Evolutionary conservation across 768 basidiomycete genomes (phyloP), one percentile per base, ranked within the genome.

Genomic region (Suillus decipiens): DNA sequence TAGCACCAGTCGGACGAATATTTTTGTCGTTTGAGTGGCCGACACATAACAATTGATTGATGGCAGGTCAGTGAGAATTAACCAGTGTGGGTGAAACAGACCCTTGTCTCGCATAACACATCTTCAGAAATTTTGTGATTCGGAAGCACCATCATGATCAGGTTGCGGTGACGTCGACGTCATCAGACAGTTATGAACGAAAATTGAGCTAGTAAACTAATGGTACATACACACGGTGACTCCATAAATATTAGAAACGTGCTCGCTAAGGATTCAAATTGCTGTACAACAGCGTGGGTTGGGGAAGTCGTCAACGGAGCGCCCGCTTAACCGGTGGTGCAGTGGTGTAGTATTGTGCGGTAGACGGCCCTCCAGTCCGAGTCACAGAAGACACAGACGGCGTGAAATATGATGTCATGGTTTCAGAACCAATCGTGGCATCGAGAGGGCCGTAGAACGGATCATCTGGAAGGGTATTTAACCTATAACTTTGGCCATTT

Each of bases 311-410:
- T 56, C 55, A 24, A 39, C 55, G 55, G 55, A 55, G 36, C 54
- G 54, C 54, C 54, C 36, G 34, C n/a, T 22, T 55, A 37, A 56
- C 24, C 14, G 22, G 15, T 37, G 31, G 31, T 51, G 31, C 31
- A 51, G 17, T 19, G 15, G 36, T 37, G 36, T 8, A 37, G 37
- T 37, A 56, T 56, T 14, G 14, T 15, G 14, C 34, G 53, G 53
- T 28, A 50, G 50, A 51, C 17, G 50, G 31, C 50, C 50, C 50
- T 51, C 50, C 50, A 19, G 48, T 33, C 50, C 31, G 50, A 50
- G 47, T 14, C 24, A 24, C 53, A 36, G 54, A 55, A 37, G 54
- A 55, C 54, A 15, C 10, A 28, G 55, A 56, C 7, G 34, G 8
- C n/a, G 6, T 36, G 36, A 24, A 12, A 37, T 14, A 39, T 39